These are phyloP conservation scores for Hura crepitans DNA, from an alignment of 441 rosid species.

Conservation along the genomic window DNA sequence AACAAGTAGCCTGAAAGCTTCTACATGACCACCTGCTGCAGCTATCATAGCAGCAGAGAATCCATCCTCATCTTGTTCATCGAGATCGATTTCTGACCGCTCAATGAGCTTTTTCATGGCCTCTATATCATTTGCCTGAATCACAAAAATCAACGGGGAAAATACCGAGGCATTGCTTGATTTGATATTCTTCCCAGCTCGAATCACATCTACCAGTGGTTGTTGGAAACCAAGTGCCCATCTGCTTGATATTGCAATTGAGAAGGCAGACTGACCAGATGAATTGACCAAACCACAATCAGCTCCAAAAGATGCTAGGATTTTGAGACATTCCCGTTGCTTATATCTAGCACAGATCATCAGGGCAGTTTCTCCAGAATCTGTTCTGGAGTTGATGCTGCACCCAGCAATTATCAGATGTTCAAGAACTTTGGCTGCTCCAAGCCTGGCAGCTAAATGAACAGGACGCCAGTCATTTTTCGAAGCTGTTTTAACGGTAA, in stretches of 20 bases:
- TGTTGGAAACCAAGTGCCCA: slow-evolving; percentile 70
- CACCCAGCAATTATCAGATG: slow-evolving; percentile 51
- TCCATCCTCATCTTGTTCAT: slow-evolving; percentile 76
- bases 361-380: slow-evolving; percentile 68
- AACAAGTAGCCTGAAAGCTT: slow-evolving; percentile 69
- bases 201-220: slow-evolving; percentile 48
- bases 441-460: slow-evolving; percentile 73
- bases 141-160: slow-evolving; percentile 55
- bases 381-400: slow-evolving; percentile 55
- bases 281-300: slow-evolving; percentile 66
- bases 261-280: slow-evolving; percentile 44
- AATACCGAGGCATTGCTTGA: slow-evolving; percentile 58
- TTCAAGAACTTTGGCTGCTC: slow-evolving; percentile 50
- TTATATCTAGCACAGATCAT: slow-evolving; percentile 60
- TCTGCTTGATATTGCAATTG: slow-evolving; percentile 48
- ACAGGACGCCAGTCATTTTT: slow-evolving; percentile 53
- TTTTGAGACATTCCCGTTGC: slow-evolving; percentile 53
- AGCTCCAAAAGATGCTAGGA: slow-evolving; percentile 68
- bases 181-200: slow-evolving; percentile 45
- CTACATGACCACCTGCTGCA: slow-evolving; percentile 65
- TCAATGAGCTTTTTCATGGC: slow-evolving; percentile 54
- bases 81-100: slow-evolving; percentile 41
- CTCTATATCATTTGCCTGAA: slow-evolving; percentile 56
- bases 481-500: slow-evolving; percentile 37
- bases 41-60: slow-evolving; percentile 81